Evolutionary conservation across 2,329 filamentous ascomycete species (phyloP), one percentile per base, ranked within the genome.

Genomic region (Penicillium sp.): DNA sequence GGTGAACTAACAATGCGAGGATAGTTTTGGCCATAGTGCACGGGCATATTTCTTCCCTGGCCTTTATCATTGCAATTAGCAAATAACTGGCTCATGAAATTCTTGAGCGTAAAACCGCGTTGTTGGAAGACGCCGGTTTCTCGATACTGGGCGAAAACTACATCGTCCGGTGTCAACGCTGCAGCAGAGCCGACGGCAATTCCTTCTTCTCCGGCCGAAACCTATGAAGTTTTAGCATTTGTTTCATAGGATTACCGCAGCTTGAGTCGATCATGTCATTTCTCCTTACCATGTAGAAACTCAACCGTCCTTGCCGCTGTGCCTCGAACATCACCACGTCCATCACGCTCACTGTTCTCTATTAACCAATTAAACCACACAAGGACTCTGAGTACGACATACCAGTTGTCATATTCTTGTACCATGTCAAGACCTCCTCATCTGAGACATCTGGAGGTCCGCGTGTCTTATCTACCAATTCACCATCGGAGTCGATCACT

Each of bases 261-360:
- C 26, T 8, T 26, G 26, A 26, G 26, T 26, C 8, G 2, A 26
- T 29, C 11, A 31, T 31, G 31, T 16, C 7, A 16, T 33, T 5
- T 7, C 29, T 8, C 22, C n/a, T 2, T 39, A 93, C 93, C 90
- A 99, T 98, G 77, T 99, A 99, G 77, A 99, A 99, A 74, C 89
- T 93, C 55, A 96, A 78, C 21, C 91, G 86, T n/a, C 93, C 93
- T 76, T 99, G 95, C 46, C 95, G 84, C 76, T 99, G 95, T 0
- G 95, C 93, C 70, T 99, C 95, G 70, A 96, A 97, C 93, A 98
- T 98, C 72, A 98, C 90, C 54, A 96, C 75, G 71, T 99, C 95
- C 91, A 99, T 95, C 64, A 98, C 90, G 55, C 89, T 86, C 55
- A 88, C 84, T 82, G 60, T 21, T 2, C 24, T 26, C n/a, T 3